Base-by-base conservation (phyloP, 169 alveolate species). In the Sarcocystis neurona region DNA sequence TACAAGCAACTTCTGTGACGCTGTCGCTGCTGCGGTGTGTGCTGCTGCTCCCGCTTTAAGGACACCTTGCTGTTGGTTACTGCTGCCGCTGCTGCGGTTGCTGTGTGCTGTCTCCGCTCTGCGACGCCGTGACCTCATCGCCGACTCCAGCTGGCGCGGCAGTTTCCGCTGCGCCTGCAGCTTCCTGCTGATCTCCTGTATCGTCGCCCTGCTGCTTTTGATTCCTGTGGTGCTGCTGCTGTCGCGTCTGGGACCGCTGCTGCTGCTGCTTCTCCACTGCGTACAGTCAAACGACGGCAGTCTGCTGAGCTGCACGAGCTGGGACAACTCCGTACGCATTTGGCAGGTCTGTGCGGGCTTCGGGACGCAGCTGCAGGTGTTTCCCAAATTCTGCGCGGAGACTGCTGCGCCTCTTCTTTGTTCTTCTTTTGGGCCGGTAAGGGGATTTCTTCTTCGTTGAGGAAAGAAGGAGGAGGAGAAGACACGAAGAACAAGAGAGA, bases 241-340 rank as follows among this genome's bases (percentile, higher is more conserved):
- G 8, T n/a, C n/a, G n/a, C n/a, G n/a, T n/a, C n/a, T n/a, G n/a
- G n/a, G n/a, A n/a, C n/a, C n/a, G 60, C 60, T 6, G 60, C 6
- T 6, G 6, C 15, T 6, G 60, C 15, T 48, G 8, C 60, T 58
- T 23, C 30, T 23, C 3, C 30, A 23, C 30, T 58, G 34, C n/a
- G 15, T 58, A 10, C 41, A 63, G 75, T 86, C 91, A 8, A 74
- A 79, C 5, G 91, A 86, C 46, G 91, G 91, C 34, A 72, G 78
- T 74, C 86, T 84, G 2, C 86, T 86, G 50, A 84, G 86, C 46
- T 86, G 91, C 4, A 84, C 91, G 39, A 77, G 88, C 60, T 88
- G 92, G 92, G 92, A 88, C 53, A 85, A 85, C n/a, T 58, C 92
- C 1, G 84, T 85, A 37, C 92, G 92, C 41, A 68, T 88, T 48